Percentiles rank a stretch among this genome's conserved stretches.
Conservation (phyloP, 768 basidiomycete species). For the Calocera viscosa region DNA sequence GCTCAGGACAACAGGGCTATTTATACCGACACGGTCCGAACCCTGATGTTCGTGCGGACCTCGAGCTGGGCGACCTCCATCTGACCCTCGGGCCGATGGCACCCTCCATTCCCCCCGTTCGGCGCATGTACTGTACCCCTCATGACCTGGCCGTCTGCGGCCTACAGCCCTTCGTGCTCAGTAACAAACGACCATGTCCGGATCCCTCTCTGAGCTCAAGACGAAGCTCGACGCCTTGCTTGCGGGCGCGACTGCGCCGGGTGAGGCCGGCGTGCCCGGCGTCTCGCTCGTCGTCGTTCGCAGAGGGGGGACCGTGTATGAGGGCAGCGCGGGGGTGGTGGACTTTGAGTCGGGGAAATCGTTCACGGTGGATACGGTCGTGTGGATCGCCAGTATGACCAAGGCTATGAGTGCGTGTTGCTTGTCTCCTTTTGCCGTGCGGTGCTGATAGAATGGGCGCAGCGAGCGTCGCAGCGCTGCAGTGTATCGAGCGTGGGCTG, state of each 20-base stretch:
- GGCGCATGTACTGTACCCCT: too few relatives aligned
- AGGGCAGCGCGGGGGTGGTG: neutral
- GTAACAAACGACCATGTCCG: neutral
- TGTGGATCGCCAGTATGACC: slow-evolving; percentile 6
- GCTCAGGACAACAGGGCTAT: too few relatives aligned
- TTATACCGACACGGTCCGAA: too few relatives aligned
- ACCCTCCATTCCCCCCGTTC: too few relatives aligned
- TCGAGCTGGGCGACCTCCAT: too few relatives aligned
- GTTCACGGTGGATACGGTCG: neutral
- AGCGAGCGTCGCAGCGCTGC: slow-evolving; percentile 6
- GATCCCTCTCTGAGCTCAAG: neutral
- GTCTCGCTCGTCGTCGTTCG: neutral
- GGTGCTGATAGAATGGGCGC: neutral
- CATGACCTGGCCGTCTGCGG: too few relatives aligned
- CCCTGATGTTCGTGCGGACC: too few relatives aligned
- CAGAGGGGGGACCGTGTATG: neutral
- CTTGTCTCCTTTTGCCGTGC: neutral
- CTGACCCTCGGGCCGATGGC: too few relatives aligned
- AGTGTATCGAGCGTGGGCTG: neutral
- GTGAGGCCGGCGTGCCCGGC: neutral
- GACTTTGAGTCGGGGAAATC: neutral
- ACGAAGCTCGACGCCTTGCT: neutral
- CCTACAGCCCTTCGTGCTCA: neutral
- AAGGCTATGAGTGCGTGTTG: neutral
- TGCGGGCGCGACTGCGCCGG: neutral